A percentile compares a stretch with the other conserved stretches of the same genome.
Evolutionary conservation across 1,139 yeast species (phyloP).

Genomic region (Citeromyces hawaiiensis): DNA sequence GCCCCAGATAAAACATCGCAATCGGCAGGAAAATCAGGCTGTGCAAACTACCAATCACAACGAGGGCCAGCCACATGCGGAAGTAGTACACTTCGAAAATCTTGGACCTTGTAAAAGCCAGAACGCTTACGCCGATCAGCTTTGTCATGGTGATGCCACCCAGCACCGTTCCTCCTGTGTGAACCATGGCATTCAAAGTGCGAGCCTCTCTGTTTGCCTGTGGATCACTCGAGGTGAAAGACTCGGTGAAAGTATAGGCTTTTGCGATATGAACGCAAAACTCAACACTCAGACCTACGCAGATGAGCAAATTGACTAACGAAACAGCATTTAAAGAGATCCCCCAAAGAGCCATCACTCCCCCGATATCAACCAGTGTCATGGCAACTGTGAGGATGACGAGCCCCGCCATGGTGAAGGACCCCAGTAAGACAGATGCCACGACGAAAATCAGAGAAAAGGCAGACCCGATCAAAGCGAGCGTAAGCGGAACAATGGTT

Average conservation of each 20-base stretch:
- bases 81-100: slow-evolving; percentile 88
- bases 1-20: slow-evolving; percentile 52
- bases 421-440: slow-evolving; percentile 51
- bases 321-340: slow-evolving; percentile 83
- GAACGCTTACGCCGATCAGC: slow-evolving; percentile 71
- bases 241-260: slow-evolving; percentile 42
- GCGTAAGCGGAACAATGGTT: slow-evolving; percentile 43
- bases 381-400: slow-evolving; percentile 46
- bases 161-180: slow-evolving; percentile 79
- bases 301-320: slow-evolving; percentile 75
- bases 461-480: slow-evolving; percentile 43
- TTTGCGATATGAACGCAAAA: slow-evolving; percentile 81
- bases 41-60: slow-evolving; percentile 65
- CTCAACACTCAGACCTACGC: slow-evolving; percentile 88
- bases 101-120: slow-evolving; percentile 76
- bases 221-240: slow-evolving; percentile 1
- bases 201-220: slow-evolving; percentile 20
- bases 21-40: slow-evolving; percentile 72
- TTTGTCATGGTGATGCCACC: slow-evolving; percentile 88
- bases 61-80: slow-evolving; percentile 88
- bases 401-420: slow-evolving; percentile 42
- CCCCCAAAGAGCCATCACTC: slow-evolving; percentile 62
- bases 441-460: slow-evolving; percentile 37
- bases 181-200: slow-evolving; percentile 48
- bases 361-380: slow-evolving; percentile 65